phyloP scores from a whole-genome alignment of 2,329 filamentous ascomycete species.

The Scedosporium dehoogii region DNA sequence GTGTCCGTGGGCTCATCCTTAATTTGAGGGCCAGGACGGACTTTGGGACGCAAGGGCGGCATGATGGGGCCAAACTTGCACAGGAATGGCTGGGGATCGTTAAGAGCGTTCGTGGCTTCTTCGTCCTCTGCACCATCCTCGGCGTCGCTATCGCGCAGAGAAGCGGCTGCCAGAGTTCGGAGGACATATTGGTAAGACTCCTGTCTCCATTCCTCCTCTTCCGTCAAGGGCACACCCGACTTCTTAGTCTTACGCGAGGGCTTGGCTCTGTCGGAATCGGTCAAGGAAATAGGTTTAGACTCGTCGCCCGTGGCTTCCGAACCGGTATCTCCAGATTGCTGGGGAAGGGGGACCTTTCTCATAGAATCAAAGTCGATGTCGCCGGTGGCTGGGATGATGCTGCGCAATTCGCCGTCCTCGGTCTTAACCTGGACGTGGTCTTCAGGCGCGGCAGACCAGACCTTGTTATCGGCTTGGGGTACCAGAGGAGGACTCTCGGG shows the following conservation, averaged over 20 bases:
- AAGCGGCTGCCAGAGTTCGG: constrained; percentile 3
- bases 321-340: background rate
- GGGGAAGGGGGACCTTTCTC: constrained; percentile 13
- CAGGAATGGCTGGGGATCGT: constrained; percentile 20
- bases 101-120: constrained; percentile 7
- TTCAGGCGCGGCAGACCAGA: constrained; percentile 32
- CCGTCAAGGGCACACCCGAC: background rate
- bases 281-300: background rate
- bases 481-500: constrained; percentile 15
- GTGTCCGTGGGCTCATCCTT: constrained; percentile 33
- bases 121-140: constrained; percentile 10
- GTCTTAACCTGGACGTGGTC: constrained; percentile 30
- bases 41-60: constrained; percentile 34
- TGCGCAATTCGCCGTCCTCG: constrained; percentile 28
- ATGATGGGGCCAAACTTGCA: constrained; percentile 57
- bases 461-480: constrained; percentile 24
- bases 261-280: constrained; percentile 18
- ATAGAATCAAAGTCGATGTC: constrained; percentile 29
- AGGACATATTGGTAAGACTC: constrained; percentile 4
- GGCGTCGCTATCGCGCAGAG: constrained; percentile 10
- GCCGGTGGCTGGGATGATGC: constrained; percentile 19
- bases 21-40: constrained; percentile 20
- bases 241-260: constrained; percentile 23
- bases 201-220: constrained; percentile 2
- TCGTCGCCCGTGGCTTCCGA: background rate